Evolutionary conservation across 2,329 filamentous ascomycete species (phyloP), one percentile per base, ranked within the genome.

Genomic region (Colletotrichum gigasporum): DNA sequence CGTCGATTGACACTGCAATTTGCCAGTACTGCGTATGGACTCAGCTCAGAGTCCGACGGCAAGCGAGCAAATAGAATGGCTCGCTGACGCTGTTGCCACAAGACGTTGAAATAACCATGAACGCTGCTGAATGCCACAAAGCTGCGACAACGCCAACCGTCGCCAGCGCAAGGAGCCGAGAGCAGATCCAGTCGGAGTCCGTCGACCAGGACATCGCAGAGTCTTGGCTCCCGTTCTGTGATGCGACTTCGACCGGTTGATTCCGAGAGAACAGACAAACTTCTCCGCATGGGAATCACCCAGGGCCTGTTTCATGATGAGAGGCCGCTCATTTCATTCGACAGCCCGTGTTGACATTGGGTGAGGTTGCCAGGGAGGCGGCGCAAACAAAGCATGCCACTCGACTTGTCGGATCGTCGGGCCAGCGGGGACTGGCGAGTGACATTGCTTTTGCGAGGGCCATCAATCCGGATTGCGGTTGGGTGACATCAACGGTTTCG

Each of bases 171-270:
- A 41, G 22, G 45, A 59, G 14, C 54, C 60, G 54, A 52, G 26
- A 16, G 34, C 7, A 41, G 39, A 35, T 57, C 42, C 52, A 42
- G 59, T 57, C 42, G 30, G 30, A 34, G 12, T 12, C 30, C 30
- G n/a, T n/a, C 24, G 2, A 20, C 52, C 22, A 24, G 39, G 41
- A 35, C 39, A 18, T 37, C 28, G 48, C 22, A 44, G 16, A 32
- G 45, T 28, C 39, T 35, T 44, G 58, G 53, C 59, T 51, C 34
- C 35, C 30, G 30, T 12, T 12, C 35, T 26, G 52, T 41, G 37
- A 64, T 64, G 50, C 41, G 22, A 64, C 48, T 54, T 26, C 50
- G 48, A 34, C 62, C 62, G 56, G 56, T 44, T 64, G 42, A 26
- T 64, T 54, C 56, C 62, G 62, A 64, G 35, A 34, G 42, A 55